Percentiles rank a stretch among this genome's conserved stretches.
phyloP scores from a whole-genome alignment of 805 yeast genomes.

The Lachancea kluyveri region DNA sequence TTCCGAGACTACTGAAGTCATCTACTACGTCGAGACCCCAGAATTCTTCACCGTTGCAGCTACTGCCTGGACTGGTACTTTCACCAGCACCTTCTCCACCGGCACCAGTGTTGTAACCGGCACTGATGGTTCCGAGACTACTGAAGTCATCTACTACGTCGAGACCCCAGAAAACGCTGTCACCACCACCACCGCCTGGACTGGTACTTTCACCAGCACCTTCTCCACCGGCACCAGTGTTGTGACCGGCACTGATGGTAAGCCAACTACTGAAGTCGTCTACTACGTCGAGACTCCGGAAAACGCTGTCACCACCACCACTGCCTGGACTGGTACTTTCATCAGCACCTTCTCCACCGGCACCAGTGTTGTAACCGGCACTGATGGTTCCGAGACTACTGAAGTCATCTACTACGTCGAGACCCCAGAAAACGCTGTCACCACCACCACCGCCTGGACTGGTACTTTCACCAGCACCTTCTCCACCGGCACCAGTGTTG shows the following conservation, averaged over 20 bases:
- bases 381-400: constrained; percentile 8
- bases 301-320: constrained; percentile 1
- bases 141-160: constrained; percentile 8
- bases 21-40: constrained; percentile 16
- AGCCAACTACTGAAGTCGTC: constrained; percentile 8
- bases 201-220: background rate
- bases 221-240: constrained; percentile 1
- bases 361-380: constrained; percentile 6
- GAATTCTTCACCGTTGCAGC: background rate
- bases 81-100: constrained; percentile 4
- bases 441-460: constrained; percentile 1
- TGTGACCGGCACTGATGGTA: constrained; percentile 9
- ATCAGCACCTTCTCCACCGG: constrained; percentile 9
- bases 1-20: constrained; percentile 9
- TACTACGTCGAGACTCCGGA: constrained; percentile 14
- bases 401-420: constrained; percentile 11
- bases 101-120: constrained; percentile 7
- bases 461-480: constrained; percentile 8
- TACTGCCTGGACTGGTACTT: constrained; percentile 4
- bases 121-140: constrained; percentile 6
- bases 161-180: constrained; percentile 2
- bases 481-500: constrained; percentile 6
- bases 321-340: constrained; percentile 9
- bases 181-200: constrained; percentile 7
- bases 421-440: constrained; percentile 4